Evolutionary conservation across 306 rosid genomes (phyloP).

Genomic region (Trichosanthes cucumerina): DNA sequence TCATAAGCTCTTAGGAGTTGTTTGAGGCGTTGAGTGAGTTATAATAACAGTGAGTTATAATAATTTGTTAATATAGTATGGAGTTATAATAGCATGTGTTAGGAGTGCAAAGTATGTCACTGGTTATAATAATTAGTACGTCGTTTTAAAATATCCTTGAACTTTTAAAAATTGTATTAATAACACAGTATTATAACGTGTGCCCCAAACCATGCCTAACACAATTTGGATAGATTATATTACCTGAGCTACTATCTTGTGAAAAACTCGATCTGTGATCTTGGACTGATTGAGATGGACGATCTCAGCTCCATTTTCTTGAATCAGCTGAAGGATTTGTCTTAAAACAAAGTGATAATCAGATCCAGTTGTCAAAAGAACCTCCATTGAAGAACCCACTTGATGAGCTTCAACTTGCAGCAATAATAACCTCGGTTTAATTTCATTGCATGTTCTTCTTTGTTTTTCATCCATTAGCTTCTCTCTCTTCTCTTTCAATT

Average conservation of each 20-base stretch:
- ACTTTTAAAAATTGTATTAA: no score
- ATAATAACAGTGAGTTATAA: no score
- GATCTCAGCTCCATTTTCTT: background rate
- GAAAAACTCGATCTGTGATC: background rate
- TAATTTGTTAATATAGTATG: no score
- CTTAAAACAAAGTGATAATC: background rate
- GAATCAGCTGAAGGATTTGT: background rate
- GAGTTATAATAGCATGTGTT: no score
- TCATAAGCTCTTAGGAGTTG: no score
- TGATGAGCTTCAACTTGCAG: background rate
- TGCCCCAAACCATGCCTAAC: no score
- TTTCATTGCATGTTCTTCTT: background rate
- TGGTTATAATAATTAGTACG: no score
- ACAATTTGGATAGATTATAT: no score
- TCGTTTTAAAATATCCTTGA: no score
- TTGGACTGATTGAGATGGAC: background rate
- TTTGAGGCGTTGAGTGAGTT: no score
- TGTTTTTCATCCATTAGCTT: background rate
- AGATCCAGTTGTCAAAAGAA: background rate
- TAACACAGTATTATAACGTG: no score
- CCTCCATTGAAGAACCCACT: background rate
- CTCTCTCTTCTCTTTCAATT: background rate
- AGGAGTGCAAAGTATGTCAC: no score
- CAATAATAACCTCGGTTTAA: background rate
- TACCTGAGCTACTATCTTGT: background rate